Evolutionary conservation across 2,329 filamentous ascomycete species (phyloP), one percentile per base, ranked within the genome.

Genomic region (Claviceps purpurea): DNA sequence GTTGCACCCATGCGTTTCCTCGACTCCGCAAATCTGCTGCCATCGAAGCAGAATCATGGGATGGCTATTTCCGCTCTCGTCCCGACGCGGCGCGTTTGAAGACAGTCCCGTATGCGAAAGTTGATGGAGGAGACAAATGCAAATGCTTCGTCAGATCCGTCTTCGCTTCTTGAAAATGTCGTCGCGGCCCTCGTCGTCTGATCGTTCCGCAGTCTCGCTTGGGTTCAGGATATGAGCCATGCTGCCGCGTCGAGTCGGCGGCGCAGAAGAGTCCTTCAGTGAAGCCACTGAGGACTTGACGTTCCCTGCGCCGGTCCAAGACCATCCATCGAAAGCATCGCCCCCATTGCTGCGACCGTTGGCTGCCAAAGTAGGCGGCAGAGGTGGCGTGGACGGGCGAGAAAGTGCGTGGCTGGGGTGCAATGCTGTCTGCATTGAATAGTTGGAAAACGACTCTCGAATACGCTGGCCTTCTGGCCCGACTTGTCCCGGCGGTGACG

Each of bases 171-270:
- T 70, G 57, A 80, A 78, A 11, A 79, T 77, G 22, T 81, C 77
- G 22, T 74, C 76, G 37, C 77, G 67, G 0, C 68, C 68, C 44
- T 78, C 76, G 46, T 76, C 76, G 52, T 79, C 74, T 5, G 76
- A 73, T 40, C 74, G 68, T 62, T 79, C 77, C 5, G 70, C 70
- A 20, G 74, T 78, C 50, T 78, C 76, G 24, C 76, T 77, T 1
- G 77, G 77, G 59, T 81, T 81, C n/a, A 81, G 67, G 18, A 81
- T 81, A 55, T 81, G 78, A 0, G 78, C 78, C 77, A 81, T 81
- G 64, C 78, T 81, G 24, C 78, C 77, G 49, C 78, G 66, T 46
- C 78, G 67, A 0, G 78, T 81, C 0, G 76, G 74, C 2, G 78
- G 78, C 0, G 70, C 75, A 1, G 78, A 81, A 54, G 73, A 73